Base-by-base conservation (phyloP, 192 early-diverging fungal species). In the Pilobolus umbonatus region DNA sequence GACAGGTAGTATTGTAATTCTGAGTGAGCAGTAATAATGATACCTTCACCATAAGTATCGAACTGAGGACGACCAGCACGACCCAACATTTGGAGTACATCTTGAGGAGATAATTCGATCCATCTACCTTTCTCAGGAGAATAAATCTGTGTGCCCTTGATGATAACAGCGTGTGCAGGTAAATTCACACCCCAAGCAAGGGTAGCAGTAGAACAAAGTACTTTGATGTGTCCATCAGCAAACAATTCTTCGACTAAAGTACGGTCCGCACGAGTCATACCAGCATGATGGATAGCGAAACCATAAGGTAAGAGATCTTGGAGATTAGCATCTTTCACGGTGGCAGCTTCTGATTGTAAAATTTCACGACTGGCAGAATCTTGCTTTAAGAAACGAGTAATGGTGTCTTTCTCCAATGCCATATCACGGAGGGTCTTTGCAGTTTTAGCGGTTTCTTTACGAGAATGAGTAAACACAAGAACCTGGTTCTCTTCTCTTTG, bases 181-280 rank as follows among this genome's bases (percentile, higher is more conserved):
- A 98, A 80, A 57, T 98, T 98, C 57, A 98, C 96, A 80, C 96
- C 96, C 96, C 96, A 98, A 38, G 96, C 96, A 48, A 98, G 74
- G 0, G 96, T 98, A 5, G 96, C 96, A 8, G 96, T 98, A 14
- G 93, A 96, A 38, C 92, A 90, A 29, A 98, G 80, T 6, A 98
- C 92, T 68, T 92, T 86, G 52, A 98, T 77, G 57, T 93, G 90
- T 2, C 92, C 88, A 55, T 89, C 92, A 14, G 78, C 83, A 72
- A 96, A 98, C 75, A 98, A 64, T 30, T 96, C 92, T 67, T 98
- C 96, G 1, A 96, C 89, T 24, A 90, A 67, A n/a, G 85, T 88
- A 60, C 95, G 89, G 72, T 98, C 96, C 26, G 85, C 74, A 51
- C 93, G 85, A 17, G 74, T 74, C 94, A 98, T 94, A 45, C 96